phyloP scores from a whole-genome alignment of 2,329 filamentous ascomycete genomes.

The Aspergillus glaucus region DNA sequence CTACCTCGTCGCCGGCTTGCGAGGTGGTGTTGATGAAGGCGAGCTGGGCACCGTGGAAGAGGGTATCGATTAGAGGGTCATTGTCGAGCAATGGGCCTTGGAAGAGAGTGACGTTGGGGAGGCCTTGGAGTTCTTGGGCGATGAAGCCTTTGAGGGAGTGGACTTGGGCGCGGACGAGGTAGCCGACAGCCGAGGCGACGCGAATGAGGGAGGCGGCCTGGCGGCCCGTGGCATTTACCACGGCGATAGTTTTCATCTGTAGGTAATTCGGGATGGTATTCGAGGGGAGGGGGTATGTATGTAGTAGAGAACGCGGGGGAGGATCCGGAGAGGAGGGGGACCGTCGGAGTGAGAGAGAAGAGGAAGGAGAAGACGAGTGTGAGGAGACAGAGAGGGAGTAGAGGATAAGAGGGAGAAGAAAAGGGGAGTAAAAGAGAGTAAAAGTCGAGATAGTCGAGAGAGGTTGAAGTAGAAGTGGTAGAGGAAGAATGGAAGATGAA shows the following conservation, averaged over 20 bases:
- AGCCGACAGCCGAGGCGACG: slow-evolving; percentile 87
- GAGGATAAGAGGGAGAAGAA: not conserved
- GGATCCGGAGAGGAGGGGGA: slow-evolving; percentile 4
- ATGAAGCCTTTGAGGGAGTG: slow-evolving; percentile 81
- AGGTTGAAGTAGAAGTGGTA: not conserved
- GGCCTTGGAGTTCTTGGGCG: slow-evolving; percentile 72
- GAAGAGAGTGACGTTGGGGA: slow-evolving; percentile 73
- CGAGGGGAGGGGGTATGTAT: not conserved
- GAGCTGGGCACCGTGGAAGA: slow-evolving; percentile 78
- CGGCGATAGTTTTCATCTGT: slow-evolving; percentile 72
- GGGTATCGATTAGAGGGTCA: slow-evolving; percentile 62
- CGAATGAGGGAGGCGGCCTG: slow-evolving; percentile 94
- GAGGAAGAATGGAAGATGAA: not conserved
- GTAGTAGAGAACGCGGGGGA: slow-evolving; percentile 1
- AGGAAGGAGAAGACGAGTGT: not conserved
- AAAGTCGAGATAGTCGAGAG: not conserved
- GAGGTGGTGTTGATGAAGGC: slow-evolving; percentile 98
- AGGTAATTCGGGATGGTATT: slow-evolving; percentile 31
- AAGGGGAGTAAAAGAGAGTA: not conserved
- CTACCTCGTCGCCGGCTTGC: slow-evolving; percentile 80
- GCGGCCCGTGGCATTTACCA: slow-evolving; percentile 92
- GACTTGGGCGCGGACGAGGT: slow-evolving; percentile 86
- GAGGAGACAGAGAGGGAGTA: not conserved
- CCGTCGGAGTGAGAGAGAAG: slow-evolving; percentile 4
- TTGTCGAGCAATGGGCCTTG: slow-evolving; percentile 65